Base-by-base conservation (phyloP, 805 yeast genomes). In the Monosporozyma siamensis region DNA sequence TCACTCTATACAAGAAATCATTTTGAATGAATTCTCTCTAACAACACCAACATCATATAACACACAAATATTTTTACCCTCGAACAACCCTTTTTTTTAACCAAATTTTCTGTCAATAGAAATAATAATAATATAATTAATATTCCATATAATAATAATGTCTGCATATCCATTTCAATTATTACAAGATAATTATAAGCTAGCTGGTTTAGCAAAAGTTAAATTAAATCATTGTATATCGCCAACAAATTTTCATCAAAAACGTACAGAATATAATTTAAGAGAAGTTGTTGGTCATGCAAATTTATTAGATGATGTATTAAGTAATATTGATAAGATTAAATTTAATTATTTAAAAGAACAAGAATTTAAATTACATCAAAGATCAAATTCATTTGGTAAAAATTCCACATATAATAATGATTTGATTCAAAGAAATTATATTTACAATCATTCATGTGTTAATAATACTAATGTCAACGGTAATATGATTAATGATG, bases 231-330 rank as follows among this genome's bases (percentile, higher is more conserved):
- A 35, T 5, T 54, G 57, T 38, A 32, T 32, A 18, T 32, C 35
- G 5, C 35, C 35, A 8, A 54, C 55, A 5, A 38, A 43, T 18
- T 55, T 53, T 11, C 40, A 43, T 17, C 27, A 37, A 10, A 44
- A 45, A 42, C 43, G 45, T 38, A 48, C 45, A 32, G 63, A 55
- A 25, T 49, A 46, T 23, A 49, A 58, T 29, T 42, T 59, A 15
- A 44, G 64, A 18, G 46, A 55, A 10, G 42, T 59, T 20, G 63
- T 59, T 1, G 61, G 64, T 11, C 63, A 59, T 44, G 63, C 64
- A 0, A 58, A 58, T 43, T 43, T 59, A 27, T 43, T 59, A 36
- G 64, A 59, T 39, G 45, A 48, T 27, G 41, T 58, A n/a, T 45
- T 55, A 40, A 55, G 51, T 14, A 49, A 43, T 15, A 50, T 55